Base-by-base conservation (phyloP, 441 rosid species). In the Sinapis alba region DNA sequence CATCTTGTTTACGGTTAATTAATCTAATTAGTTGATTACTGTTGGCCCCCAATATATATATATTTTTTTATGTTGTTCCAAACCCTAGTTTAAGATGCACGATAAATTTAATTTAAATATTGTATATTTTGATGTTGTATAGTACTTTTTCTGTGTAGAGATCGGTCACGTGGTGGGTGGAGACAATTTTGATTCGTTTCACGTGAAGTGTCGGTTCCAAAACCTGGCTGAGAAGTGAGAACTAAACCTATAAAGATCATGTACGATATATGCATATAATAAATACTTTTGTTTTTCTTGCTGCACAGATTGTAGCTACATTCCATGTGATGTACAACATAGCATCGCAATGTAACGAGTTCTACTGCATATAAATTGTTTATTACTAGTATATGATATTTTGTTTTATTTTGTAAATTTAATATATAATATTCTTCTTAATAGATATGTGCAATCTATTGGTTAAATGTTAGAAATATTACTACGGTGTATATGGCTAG, bases 131-230 rank as follows among this genome's bases (percentile, higher is more conserved):
- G 43, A 21, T 53, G 28, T 24, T 62, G 76, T 51, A 72, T 53
- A 47, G 32, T 62, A 27, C 58, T 32, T 21, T 19, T 41, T 34
- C 13, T 51, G 76, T 36, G 28, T 36, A 51, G 26, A 15, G 21
- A 72, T 63, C 20, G 38, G 41, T 72, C 76, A 72, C 63, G 56
- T 72, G 63, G 76, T 63, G 41, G 76, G 19, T 63, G 54, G 41
- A 36, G 54, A 63, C 63, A 63, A 63, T 34, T 72, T 72, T 53
- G 76, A 63, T 72, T 63, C 76, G 43, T 36, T 72, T 47, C 56
- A 72, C 63, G 70, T 72, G 56, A 72, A 62, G 21, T 63, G 30
- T 72, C 53, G 54, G 53, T 63, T 47, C 69, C 28, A 26, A 63
- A 53, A 72, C 53, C 61, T 62, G 26, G 34, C 62, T 62, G 54